phyloP scores from a whole-genome alignment of 2,329 filamentous ascomycete species.

The Claviceps fusiformis region DNA sequence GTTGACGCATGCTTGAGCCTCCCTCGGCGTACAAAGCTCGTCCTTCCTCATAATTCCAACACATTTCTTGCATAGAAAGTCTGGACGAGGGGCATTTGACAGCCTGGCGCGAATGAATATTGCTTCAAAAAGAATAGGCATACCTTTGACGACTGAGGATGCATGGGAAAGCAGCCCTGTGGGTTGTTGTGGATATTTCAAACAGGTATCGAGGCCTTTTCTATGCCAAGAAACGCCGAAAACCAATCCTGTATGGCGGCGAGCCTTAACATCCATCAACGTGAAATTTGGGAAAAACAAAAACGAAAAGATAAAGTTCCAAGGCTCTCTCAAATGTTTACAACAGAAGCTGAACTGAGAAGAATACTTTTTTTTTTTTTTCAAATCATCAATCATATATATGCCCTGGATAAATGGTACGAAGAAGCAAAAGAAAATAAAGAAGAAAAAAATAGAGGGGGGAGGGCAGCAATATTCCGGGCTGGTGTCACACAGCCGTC shows the following conservation, averaged over 20 bases:
- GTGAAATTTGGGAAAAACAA: neutral
- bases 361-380: neutral
- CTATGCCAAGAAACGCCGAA: neutral
- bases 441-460: no score
- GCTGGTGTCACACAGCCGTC: neutral
- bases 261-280: neutral
- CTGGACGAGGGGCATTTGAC: neutral
- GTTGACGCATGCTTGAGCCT: neutral
- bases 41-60: neutral
- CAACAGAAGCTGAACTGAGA: neutral
- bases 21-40: neutral
- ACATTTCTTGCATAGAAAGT: neutral
- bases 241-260: neutral
- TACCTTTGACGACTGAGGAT: constrained; percentile 6
- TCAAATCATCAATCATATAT: neutral
- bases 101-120: neutral
- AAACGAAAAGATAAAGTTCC: neutral
- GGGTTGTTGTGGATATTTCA: neutral
- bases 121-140: neutral
- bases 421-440: neutral
- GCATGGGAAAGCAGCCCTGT: constrained; percentile 2
- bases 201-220: neutral
- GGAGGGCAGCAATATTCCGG: neutral
- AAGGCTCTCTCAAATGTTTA: neutral
- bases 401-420: neutral